Base-by-base conservation (phyloP, 2,329 filamentous ascomycete species). In the Colletotrichum tabaci region DNA sequence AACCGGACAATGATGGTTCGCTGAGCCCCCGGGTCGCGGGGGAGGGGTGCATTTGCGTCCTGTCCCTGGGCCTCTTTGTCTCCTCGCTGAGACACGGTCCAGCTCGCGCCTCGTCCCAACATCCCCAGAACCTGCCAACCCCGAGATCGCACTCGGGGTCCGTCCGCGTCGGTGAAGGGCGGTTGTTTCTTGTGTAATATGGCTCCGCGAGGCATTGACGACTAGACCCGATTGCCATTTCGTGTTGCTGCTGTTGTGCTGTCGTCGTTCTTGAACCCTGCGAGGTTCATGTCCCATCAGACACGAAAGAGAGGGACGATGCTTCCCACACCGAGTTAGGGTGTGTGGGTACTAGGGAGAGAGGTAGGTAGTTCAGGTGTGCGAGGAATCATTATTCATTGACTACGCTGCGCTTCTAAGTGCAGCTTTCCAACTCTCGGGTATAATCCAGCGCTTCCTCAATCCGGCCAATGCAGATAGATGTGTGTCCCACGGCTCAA, bases 371-470 rank as follows among this genome's bases (percentile, higher is more conserved):
- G n/a, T 12, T 49, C 26, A 21, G 38, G 8, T n/a, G 7, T 42
- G 46, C 38, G 15, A 42, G 16, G 5, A 42, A 18, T 62, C 60
- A 62, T 50, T 38, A 62, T 42, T 38, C 60, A 12, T 62, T 13
- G 15, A 12, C 49, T 52, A 38, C 47, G 42, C 10, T 21, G 35
- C 38, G 49, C 16, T 13, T 53, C 21, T 10, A 13, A 66, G 38
- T 10, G 26, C 57, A 46, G 57, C 16, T n/a, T 63, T 46, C 55
- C 58, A 52, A 13, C 46, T 46, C 23, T 53, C 35, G 68, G 61
- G 68, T 63, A 71, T 60, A 63, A 57, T 58, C 52, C 52, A 47
- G 56, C 52, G 53, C 65, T 57, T 49, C 23, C 44, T 47, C n/a
- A 47, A 42, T 44, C 21, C 64, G 44, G 35, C 16, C 38, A 61